phyloP scores from a whole-genome alignment of 1,139 yeast genomes.

The Candida sojae region DNA sequence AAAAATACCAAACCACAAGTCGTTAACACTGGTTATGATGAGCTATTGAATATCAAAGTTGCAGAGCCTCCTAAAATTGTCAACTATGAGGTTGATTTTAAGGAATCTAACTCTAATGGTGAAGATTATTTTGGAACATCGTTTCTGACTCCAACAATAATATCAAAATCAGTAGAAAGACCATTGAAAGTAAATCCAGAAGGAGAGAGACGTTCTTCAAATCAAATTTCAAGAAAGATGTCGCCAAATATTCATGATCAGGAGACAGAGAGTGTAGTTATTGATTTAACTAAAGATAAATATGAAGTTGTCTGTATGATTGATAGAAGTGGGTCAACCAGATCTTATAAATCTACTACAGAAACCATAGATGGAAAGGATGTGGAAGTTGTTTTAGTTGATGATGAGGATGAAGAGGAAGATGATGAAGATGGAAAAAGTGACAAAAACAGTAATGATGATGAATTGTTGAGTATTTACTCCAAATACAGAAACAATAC shows the following conservation, averaged over 20 bases:
- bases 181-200: neutral
- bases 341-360: slow-evolving; percentile 41
- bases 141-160: slow-evolving; percentile 4
- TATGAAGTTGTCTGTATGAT: slow-evolving; percentile 36
- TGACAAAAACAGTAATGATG: slow-evolving; percentile 20
- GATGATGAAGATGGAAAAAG: slow-evolving; percentile 31
- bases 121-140: slow-evolving; percentile 13
- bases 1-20: neutral
- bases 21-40: neutral
- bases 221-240: neutral
- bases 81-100: slow-evolving; percentile 44
- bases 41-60: slow-evolving; percentile 25
- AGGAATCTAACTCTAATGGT: slow-evolving; percentile 25
- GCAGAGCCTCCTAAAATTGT: slow-evolving; percentile 44
- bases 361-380: slow-evolving; percentile 44
- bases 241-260: neutral
- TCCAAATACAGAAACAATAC: slow-evolving; percentile 40
- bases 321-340: slow-evolving; percentile 35
- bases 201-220: neutral
- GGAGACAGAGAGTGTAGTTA: slow-evolving; percentile 41
- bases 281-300: slow-evolving; percentile 46
- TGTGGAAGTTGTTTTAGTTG: slow-evolving; percentile 50
- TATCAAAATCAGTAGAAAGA: neutral
- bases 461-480: slow-evolving; percentile 43
- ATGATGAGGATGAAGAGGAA: slow-evolving; percentile 32